Evolutionary conservation across 2,329 filamentous ascomycete genomes (phyloP), one percentile per base, ranked within the genome.

Genomic region (Penicillium hesseltinei): DNA sequence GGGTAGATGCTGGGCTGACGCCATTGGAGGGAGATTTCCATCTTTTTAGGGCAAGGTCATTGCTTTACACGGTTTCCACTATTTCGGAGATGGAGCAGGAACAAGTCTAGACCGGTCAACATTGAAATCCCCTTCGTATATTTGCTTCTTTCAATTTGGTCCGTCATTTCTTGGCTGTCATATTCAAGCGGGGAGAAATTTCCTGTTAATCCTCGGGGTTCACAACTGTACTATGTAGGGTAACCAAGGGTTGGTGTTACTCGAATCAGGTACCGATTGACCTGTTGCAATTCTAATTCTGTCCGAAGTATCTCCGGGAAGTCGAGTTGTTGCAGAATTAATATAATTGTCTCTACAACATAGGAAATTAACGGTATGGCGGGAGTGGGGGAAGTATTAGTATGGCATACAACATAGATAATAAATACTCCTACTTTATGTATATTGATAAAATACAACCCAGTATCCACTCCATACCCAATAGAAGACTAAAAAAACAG

Each of bases 251-350:
- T 52, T 23, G 35, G 39, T n/a, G 54, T 47, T 11, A 45, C 52
- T 57, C 35, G 51, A 60, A 53, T 62, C 64, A 67, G 65, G 64
- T 62, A 67, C 63, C 58, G 60, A 61, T 63, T 57, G 51, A 60
- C 51, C 46, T 53, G 19, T 40, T 46, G 19, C 31, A 47, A 42
- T 56, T 45, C 36, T 11, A 40, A 60, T 57, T 35, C 45, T 49
- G 40, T 23, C 42, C 56, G 53, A 51, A 39, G 46, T 38, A 56
- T 40, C 35, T 47, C 49, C 54, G 54, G 48, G 10, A 33, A 27
- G 27, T 52, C 17, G 23, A 49, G 31, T 54, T n/a, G 27, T 49
- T 49, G 27, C 45, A 42, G 7, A 49, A 15, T 27, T 21, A 19
- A 27, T 45, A 47, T 15, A 35, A 13, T 25, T 23, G 45, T 19